Conservation (phyloP, 768 basidiomycete species). For the Mycena haematopus region DNA sequence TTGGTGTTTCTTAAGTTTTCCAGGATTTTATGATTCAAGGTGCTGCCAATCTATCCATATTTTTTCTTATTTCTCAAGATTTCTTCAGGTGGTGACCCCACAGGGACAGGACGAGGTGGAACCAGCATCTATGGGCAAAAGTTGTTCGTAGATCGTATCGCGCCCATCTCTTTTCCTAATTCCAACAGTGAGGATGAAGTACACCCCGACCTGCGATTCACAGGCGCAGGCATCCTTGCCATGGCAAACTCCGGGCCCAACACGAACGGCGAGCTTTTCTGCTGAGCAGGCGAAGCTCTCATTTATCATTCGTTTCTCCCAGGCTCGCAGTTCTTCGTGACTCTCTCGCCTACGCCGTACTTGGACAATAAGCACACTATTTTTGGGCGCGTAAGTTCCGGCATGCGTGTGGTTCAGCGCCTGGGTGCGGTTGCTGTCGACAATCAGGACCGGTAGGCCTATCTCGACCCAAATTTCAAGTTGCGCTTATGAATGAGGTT, state of each 20-base stretch:
- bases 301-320: slow-evolving; percentile 30
- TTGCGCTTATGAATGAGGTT: slow-evolving; percentile 4
- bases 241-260: slow-evolving; percentile 99
- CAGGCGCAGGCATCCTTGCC: slow-evolving; percentile 94
- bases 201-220: slow-evolving; percentile 89
- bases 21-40: slow-evolving; percentile 98
- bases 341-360: slow-evolving; percentile 82
- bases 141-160: slow-evolving; percentile 61
- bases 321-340: slow-evolving; percentile 97
- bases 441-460: slow-evolving; percentile 78
- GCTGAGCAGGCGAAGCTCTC: not conserved
- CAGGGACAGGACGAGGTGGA: slow-evolving; percentile 89
- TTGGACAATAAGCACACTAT: slow-evolving; percentile 88
- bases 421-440: slow-evolving; percentile 92
- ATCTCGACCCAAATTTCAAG: slow-evolving; percentile 12
- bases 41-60: slow-evolving; percentile 62
- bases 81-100: too few relatives aligned
- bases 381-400: slow-evolving; percentile 88
- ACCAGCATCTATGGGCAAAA: slow-evolving; percentile 89
- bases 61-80: too few relatives aligned
- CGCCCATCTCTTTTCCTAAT: not conserved
- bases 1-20: not conserved
- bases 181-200: slow-evolving; percentile 83
- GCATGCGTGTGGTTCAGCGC: slow-evolving; percentile 92
- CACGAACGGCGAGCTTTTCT: slow-evolving; percentile 65